phyloP scores from a whole-genome alignment of 2,329 filamentous ascomycete species.

The Ophiostoma ips region DNA sequence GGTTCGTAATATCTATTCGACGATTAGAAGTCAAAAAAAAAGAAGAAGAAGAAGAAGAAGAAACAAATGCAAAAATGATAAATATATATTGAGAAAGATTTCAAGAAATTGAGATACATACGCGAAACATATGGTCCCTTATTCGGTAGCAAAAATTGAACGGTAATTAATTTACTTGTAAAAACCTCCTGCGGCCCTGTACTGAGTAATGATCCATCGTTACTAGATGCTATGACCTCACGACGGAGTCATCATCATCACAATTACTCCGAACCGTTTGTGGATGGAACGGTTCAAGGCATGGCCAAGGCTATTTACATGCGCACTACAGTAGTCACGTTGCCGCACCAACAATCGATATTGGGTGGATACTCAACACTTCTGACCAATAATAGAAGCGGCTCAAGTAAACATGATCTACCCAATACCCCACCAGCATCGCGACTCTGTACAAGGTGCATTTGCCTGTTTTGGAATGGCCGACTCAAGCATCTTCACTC shows the following conservation, averaged over 20 bases:
- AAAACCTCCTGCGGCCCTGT: no score
- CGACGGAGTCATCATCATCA: neutral
- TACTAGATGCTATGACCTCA: neutral
- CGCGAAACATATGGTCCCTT: no score
- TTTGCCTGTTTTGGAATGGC: neutral
- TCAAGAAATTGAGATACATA: no score
- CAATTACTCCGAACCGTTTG: no score
- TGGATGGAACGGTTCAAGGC: no score
- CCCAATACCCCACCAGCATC: slow-evolving; percentile 8
- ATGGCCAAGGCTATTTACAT: neutral
- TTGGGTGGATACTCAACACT: neutral
- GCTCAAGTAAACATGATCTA: slow-evolving; percentile 10
- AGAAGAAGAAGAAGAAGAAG: no score
- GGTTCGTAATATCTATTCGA: no score
- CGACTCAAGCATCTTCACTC: neutral
- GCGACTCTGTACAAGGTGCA: slow-evolving; percentile 7
- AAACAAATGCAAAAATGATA: no score
- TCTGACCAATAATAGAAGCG: neutral
- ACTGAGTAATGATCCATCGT: no score
- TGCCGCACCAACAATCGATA: slow-evolving; percentile 10
- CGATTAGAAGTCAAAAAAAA: no score
- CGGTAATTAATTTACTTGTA: no score
- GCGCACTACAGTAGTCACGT: neutral
- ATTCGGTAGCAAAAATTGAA: neutral
- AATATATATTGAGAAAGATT: no score